A percentile compares a stretch with the other conserved stretches of the same genome.
phyloP scores from a whole-genome alignment of 1,139 yeast genomes.

The Yamadazyma spencermartinsiae region DNA sequence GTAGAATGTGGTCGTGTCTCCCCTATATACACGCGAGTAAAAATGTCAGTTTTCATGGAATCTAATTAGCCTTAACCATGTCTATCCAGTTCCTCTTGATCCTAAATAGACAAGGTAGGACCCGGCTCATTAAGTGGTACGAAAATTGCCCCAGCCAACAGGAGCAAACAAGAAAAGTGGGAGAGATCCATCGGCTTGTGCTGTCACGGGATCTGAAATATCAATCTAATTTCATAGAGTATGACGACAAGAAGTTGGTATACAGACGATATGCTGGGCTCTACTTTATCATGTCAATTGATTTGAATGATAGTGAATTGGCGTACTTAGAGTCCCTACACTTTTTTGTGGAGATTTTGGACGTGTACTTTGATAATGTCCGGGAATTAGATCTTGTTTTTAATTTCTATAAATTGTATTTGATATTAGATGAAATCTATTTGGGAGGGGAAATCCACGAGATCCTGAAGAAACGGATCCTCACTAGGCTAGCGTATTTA shows the following conservation, averaged over 20 bases:
- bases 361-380: constrained; percentile 82
- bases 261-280: constrained; percentile 92
- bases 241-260: constrained; percentile 71
- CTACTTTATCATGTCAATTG: constrained; percentile 80
- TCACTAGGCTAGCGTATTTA: constrained; percentile 52
- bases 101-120: constrained; percentile 90
- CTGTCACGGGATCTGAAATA: constrained; percentile 81
- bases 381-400: constrained; percentile 91
- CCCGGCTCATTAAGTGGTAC: constrained; percentile 84
- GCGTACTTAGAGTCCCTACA: constrained; percentile 83
- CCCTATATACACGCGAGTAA: too few relatives aligned
- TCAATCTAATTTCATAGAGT: constrained; percentile 79
- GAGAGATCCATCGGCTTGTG: constrained; percentile 78
- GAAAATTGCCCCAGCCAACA: constrained; percentile 32
- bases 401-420: constrained; percentile 72
- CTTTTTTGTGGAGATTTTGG: constrained; percentile 84
- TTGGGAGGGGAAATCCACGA: constrained; percentile 80
- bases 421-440: constrained; percentile 72
- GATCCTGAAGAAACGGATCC: constrained; percentile 58
- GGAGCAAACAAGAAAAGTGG: constrained; percentile 57
- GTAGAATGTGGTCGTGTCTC: too few relatives aligned
- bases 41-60: too few relatives aligned
- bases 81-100: constrained; percentile 76
- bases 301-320: constrained; percentile 73
- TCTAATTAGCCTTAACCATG: too few relatives aligned